These are phyloP conservation scores for Hymenoscyphus fraxineus DNA, from an alignment of 2,329 filamentous ascomycete species.

Conservation along the genomic window DNA sequence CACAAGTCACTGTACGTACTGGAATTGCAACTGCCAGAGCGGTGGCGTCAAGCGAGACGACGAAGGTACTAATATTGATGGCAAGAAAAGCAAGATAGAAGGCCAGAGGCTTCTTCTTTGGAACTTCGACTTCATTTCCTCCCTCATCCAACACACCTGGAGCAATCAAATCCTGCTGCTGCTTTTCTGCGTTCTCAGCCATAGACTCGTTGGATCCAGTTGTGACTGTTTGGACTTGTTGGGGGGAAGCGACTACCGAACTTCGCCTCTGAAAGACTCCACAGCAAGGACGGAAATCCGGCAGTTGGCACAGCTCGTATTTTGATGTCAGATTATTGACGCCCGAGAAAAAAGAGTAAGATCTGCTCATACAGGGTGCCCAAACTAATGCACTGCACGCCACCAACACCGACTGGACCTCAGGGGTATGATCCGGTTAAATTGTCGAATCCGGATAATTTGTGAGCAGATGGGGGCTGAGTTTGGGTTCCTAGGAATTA, in stretches of 20 bases:
- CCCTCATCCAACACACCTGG: neutral
- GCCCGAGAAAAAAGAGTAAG: too few relatives aligned
- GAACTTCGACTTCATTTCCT: neutral
- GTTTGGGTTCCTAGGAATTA: neutral
- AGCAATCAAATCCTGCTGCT: neutral
- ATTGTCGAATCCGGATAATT: neutral
- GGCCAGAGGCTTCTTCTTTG: neutral
- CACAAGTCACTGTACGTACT: neutral
- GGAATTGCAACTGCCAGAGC: constrained; percentile 2
- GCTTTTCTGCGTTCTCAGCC: neutral
- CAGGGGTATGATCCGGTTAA: neutral
- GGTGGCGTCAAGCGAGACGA: constrained; percentile 1
- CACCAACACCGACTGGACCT: neutral
- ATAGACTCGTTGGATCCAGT: neutral
- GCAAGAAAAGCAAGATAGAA: constrained; percentile 3
- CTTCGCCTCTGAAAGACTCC: too few relatives aligned
- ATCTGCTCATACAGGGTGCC: neutral
- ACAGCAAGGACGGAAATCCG: neutral
- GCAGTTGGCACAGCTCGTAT: neutral
- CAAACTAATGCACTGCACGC: neutral
- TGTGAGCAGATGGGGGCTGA: neutral
- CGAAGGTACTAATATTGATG: neutral
- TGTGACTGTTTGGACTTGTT: neutral
- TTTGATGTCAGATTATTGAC: neutral
- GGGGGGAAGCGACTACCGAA: neutral